phyloP scores from a whole-genome alignment of 805 yeast genomes.

The Ogataea ramenticola region DNA sequence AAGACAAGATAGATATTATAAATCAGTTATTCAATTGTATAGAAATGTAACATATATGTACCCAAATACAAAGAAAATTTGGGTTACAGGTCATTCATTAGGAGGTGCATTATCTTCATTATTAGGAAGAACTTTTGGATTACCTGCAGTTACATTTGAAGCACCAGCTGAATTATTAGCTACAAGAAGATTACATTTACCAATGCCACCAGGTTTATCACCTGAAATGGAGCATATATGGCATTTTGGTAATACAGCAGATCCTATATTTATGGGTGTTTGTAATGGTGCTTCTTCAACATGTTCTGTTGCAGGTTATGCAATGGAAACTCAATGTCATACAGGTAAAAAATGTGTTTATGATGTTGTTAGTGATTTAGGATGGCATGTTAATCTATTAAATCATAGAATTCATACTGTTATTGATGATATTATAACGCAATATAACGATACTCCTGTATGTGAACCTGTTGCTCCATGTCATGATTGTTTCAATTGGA shows the following conservation, averaged over 20 bases:
- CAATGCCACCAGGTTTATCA: conserved; percentile 88
- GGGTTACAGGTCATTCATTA: conserved; percentile 93
- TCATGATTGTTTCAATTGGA: conserved; percentile 87
- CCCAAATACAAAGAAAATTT: conserved; percentile 60
- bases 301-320: conserved; percentile 90
- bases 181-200: conserved; percentile 76
- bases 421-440: conserved; percentile 67
- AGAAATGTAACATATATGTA: conserved; percentile 60
- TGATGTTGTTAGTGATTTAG: conserved; percentile 81
- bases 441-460: conserved; percentile 68
- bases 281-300: conserved; percentile 90
- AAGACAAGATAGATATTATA: conserved; percentile 74
- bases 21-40: conserved; percentile 71
- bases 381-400: conserved; percentile 84
- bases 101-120: conserved; percentile 85
- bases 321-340: conserved; percentile 95
- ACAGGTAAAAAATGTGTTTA: conserved; percentile 82
- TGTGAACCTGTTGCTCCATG: conserved; percentile 79
- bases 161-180: conserved; percentile 92
- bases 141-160: conserved; percentile 86
- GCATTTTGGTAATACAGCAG: conserved; percentile 97
- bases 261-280: conserved; percentile 93
- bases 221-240: conserved; percentile 72
- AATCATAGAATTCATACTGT: conserved; percentile 90
- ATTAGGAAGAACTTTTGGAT: conserved; percentile 81